A percentile compares a stretch with the other conserved stretches of the same genome.
Conservation (phyloP, 176 grass and related monocot species). For the Panicum miliaceum region DNA sequence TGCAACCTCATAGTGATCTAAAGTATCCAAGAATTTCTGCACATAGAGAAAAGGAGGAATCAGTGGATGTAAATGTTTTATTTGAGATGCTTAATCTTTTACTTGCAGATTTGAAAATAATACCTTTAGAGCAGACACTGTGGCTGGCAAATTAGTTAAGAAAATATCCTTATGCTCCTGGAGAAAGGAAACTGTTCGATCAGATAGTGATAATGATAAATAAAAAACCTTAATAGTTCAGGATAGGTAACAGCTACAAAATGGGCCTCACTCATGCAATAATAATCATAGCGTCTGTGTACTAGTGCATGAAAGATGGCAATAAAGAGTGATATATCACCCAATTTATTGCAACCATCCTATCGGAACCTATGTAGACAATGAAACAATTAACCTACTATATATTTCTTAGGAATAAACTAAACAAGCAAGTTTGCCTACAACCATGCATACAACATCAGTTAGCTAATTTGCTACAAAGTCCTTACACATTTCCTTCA, state of each 20-base stretch:
- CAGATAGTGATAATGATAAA: conserved; percentile 28
- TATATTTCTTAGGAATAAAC: conserved; percentile 1
- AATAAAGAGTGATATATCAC: neutral
- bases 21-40: conserved; percentile 73
- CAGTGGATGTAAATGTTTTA: conserved; percentile 22
- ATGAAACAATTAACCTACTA: neutral
- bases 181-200: conserved; percentile 40
- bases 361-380: neutral
- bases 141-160: conserved; percentile 76
- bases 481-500: neutral
- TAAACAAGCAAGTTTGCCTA: neutral
- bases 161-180: conserved; percentile 98
- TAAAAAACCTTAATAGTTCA: conserved; percentile 31
- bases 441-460: neutral
- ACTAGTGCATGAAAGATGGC: neutral
- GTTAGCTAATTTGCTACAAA: neutral
- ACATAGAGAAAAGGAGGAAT: conserved; percentile 32
- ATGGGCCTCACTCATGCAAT: conserved; percentile 42
- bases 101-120: conserved; percentile 31
- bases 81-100: conserved; percentile 30
- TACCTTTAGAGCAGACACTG: conserved; percentile 86
- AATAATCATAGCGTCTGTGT: neutral
- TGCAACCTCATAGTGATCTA: conserved; percentile 79
- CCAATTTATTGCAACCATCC: neutral
- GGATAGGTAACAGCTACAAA: conserved; percentile 11